Evolutionary conservation across 2,329 filamentous ascomycete species (phyloP).

Genomic region (Colletotrichum sp.): DNA sequence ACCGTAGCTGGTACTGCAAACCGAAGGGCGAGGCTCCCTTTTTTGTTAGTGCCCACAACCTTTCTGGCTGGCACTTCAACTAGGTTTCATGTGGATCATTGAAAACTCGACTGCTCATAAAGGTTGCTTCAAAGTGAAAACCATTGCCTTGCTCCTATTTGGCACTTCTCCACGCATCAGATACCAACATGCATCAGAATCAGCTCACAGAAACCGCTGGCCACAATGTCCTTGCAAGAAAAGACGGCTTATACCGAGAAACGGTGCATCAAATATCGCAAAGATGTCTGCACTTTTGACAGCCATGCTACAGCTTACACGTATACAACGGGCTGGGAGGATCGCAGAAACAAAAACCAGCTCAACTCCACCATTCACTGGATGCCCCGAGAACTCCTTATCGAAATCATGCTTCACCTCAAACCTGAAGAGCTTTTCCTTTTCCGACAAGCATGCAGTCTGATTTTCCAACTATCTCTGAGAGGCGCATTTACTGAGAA

Average conservation of each 20-base stretch:
- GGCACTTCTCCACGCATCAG: background rate
- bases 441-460: background rate
- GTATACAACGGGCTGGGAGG: background rate
- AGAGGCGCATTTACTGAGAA: background rate
- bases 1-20: background rate
- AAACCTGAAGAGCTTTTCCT: background rate
- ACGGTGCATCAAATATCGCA: background rate
- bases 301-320: background rate
- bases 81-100: background rate
- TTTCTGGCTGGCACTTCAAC: background rate
- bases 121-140: background rate
- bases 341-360: background rate
- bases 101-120: background rate
- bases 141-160: background rate
- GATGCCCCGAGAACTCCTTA: background rate
- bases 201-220: background rate
- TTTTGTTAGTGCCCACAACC: background rate
- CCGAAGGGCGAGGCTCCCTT: background rate
- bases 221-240: background rate
- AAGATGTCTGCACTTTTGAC: background rate
- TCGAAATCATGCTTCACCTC: background rate
- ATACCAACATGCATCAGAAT: background rate
- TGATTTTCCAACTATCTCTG: background rate
- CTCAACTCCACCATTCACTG: background rate
- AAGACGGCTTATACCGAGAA: background rate